phyloP scores from a whole-genome alignment of 73 alveolate genomes.

The Paramecium sonneborni region DNA sequence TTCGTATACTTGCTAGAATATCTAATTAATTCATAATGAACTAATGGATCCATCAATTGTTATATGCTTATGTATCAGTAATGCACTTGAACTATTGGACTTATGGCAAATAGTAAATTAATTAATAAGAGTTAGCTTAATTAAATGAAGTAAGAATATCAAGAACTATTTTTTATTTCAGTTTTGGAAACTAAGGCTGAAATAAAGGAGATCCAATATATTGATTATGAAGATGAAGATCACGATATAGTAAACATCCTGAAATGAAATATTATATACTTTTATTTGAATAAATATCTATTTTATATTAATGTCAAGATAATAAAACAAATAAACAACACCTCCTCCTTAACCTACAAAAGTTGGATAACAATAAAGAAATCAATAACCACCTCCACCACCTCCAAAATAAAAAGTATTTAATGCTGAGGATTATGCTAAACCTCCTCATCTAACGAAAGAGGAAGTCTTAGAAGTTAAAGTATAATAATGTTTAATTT shows the following conservation, averaged over 20 bases:
- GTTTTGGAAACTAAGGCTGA: not conserved
- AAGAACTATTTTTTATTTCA: not conserved
- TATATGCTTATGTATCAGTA: not conserved
- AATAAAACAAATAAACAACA: not conserved
- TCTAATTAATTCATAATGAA: not conserved
- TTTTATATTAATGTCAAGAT: not conserved
- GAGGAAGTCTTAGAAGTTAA: conserved; percentile 93
- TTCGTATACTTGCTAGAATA: not conserved
- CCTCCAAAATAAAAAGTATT: conserved; percentile 3
- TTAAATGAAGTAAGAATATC: not conserved
- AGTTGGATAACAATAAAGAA: not conserved
- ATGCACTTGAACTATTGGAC: not conserved
- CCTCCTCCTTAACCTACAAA: not conserved
- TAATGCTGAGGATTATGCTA: conserved; percentile 65
- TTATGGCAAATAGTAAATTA: not conserved
- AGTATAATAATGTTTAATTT: not conserved
- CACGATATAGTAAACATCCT: not conserved
- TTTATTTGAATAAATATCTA: not conserved
- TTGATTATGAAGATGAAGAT: not conserved
- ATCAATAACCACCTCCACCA: not conserved
- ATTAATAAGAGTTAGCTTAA: not conserved
- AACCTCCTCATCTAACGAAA: conserved; percentile 84
- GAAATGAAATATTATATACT: not conserved
- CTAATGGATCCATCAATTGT: not conserved
- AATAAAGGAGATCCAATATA: not conserved